Base-by-base conservation (phyloP, 768 basidiomycete species). In the Tephrocybe sp. region DNA sequence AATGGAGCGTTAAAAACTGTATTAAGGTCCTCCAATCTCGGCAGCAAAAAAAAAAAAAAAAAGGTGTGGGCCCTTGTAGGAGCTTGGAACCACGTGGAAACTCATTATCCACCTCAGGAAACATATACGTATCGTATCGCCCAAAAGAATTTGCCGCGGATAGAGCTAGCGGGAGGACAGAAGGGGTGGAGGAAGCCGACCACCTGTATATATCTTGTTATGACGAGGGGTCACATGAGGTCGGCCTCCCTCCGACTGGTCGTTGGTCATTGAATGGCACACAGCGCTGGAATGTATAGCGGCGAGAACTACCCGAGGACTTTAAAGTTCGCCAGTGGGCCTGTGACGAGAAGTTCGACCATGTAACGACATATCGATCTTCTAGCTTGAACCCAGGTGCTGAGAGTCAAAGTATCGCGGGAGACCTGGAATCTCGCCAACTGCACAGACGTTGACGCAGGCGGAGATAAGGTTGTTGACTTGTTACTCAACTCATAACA, bases 381-480 rank as follows among this genome's bases (percentile, higher is more conserved):
- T 36, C 14, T 11, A 9, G n/a, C n/a, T 36, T 12, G n/a, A 4
- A 17, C 34, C 5, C 28, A 6, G 12, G 28, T 30, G 7, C 34
- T 36, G 8, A 15, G 38, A 39, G 18, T 21, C 20, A 17, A 39
- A 39, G 38, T 21, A 39, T 12, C 38, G 38, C 38, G 38, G 38
- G 34, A 36, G 34, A 15, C 34, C 34, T 7, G n/a, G 34, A 36
- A 12, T 11, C 6, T 36, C 34, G n/a, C n/a, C n/a, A 12, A 39
- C 38, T 39, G 38, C 4, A 6, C n/a, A n/a, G 20, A n/a, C 15
- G 9, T 36, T 36, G 15, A 15, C 12, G 47, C 18, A 42, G 45
- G 45, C 44, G 56, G 56, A 60, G 59, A 53, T 57, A 53, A 55
- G 33, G 21, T 37, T 23, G 21, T 17, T 26, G 45, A 37, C 11